Percentiles rank a stretch among this genome's conserved stretches.
Conservation (phyloP, 768 basidiomycete species). For the Calocera cornea region DNA sequence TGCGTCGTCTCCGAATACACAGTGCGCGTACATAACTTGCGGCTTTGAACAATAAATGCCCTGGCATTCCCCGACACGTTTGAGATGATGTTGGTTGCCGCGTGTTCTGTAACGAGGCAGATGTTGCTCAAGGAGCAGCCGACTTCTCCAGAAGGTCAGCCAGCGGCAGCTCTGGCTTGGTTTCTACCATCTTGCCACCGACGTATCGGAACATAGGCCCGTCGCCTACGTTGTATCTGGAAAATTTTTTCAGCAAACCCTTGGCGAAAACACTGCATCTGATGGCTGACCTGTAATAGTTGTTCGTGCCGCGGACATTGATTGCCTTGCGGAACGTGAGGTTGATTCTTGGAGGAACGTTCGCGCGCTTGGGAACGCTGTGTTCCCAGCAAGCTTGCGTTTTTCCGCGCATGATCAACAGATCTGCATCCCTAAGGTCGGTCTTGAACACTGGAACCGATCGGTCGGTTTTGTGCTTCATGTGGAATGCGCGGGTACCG, state of each 20-base stretch:
- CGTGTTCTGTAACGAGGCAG: too few relatives aligned
- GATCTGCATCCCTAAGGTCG: slow-evolving; percentile 19
- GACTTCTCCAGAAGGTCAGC: too few relatives aligned
- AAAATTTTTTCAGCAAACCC: neutral
- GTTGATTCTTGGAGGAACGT: slow-evolving; percentile 24
- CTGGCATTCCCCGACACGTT: too few relatives aligned
- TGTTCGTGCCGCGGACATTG: slow-evolving; percentile 22
- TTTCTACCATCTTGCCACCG: slow-evolving; percentile 17
- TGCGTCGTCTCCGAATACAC: too few relatives aligned
- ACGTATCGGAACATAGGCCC: slow-evolving; percentile 20
- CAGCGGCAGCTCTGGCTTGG: neutral
- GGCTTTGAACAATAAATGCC: too few relatives aligned
- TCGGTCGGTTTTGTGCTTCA: slow-evolving; percentile 22
- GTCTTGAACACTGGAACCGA: slow-evolving; percentile 20
- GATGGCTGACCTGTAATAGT: slow-evolving; percentile 13
- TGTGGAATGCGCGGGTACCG: slow-evolving; percentile 20
- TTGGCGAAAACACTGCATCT: slow-evolving; percentile 8
- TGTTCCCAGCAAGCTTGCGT: slow-evolving; percentile 26
- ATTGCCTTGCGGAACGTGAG: slow-evolving; percentile 26
- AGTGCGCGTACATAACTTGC: too few relatives aligned
- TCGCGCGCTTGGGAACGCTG: slow-evolving; percentile 23
- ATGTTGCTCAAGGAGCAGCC: too few relatives aligned
- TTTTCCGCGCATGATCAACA: slow-evolving; percentile 24
- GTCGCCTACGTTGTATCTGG: slow-evolving; percentile 19
- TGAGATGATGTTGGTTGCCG: too few relatives aligned